phyloP scores from a whole-genome alignment of 805 yeast species.

The Cyberlindnera amylophila region DNA sequence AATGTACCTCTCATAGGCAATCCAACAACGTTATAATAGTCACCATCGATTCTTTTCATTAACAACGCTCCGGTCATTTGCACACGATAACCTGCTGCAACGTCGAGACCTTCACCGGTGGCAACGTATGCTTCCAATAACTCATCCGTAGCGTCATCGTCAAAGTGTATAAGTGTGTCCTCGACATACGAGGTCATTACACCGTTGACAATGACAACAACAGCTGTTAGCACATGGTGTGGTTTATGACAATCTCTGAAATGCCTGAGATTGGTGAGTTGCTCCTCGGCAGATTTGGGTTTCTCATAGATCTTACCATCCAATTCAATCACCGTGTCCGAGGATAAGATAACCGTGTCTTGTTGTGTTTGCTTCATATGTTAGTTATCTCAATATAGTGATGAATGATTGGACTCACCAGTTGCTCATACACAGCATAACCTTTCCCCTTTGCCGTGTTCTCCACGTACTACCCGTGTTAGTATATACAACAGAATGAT shows the following conservation, averaged over 20 bases:
- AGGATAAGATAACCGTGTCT: constrained; percentile 46
- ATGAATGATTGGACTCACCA: constrained; percentile 19
- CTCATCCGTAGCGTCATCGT: constrained; percentile 45
- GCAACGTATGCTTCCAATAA: constrained; percentile 59
- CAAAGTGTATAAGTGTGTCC: constrained; percentile 39
- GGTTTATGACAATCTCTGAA: constrained; percentile 43
- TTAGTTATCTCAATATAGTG: background rate
- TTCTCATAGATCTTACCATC: constrained; percentile 70
- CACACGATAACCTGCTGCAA: constrained; percentile 90
- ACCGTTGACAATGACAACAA: constrained; percentile 37
- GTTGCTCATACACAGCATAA: constrained; percentile 48
- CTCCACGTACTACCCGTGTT: constrained; percentile 48
- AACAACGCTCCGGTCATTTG: constrained; percentile 72
- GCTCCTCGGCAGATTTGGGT: constrained; percentile 56
- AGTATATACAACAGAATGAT: constrained; percentile 5
- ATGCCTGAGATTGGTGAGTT: constrained; percentile 44
- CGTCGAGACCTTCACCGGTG: constrained; percentile 70
- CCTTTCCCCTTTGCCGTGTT: constrained; percentile 71
- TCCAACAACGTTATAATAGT: constrained; percentile 83
- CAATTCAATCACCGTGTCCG: constrained; percentile 75
- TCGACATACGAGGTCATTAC: constrained; percentile 34
- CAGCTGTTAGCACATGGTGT: constrained; percentile 52
- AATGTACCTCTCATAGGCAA: constrained; percentile 66
- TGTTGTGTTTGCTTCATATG: constrained; percentile 10
- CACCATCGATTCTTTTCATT: constrained; percentile 67